These are phyloP conservation scores for Candida anutae DNA, from an alignment of 1,139 yeast species.

Conservation along the genomic window DNA sequence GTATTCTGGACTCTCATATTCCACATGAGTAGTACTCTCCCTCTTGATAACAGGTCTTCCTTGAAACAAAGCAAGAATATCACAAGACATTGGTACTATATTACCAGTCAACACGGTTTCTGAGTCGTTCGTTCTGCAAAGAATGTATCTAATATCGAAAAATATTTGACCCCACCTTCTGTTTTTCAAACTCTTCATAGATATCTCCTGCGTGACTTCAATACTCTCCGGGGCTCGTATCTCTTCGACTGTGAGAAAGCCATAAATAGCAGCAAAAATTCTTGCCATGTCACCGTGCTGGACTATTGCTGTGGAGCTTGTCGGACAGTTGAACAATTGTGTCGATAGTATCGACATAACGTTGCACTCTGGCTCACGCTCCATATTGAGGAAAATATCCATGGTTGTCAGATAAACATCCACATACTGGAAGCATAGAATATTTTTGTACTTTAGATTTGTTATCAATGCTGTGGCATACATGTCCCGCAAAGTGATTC, in stretches of 20 bases:
- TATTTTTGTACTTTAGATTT: constrained; percentile 48
- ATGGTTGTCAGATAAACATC: constrained; percentile 77
- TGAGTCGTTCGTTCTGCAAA: constrained; percentile 60
- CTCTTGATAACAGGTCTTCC: constrained; percentile 71
- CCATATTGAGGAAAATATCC: constrained; percentile 62
- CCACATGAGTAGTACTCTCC: constrained; percentile 78
- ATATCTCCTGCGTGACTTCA: constrained; percentile 33
- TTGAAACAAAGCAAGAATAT: constrained; percentile 60
- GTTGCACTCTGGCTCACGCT: constrained; percentile 78
- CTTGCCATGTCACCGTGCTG: constrained; percentile 64
- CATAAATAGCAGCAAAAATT: constrained; percentile 59
- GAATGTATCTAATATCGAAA: constrained; percentile 72
- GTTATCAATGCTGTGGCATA: constrained; percentile 66
- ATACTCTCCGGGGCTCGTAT: constrained; percentile 42
- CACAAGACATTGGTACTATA: constrained; percentile 48
- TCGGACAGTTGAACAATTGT: constrained; percentile 80
- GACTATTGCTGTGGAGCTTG: constrained; percentile 63
- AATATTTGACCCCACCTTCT: constrained; percentile 81
- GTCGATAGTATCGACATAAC: constrained; percentile 72
- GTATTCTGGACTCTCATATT: constrained; percentile 84
- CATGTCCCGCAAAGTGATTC: constrained; percentile 57
- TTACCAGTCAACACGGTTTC: constrained; percentile 25
- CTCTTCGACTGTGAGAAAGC: constrained; percentile 53
- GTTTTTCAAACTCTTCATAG: constrained; percentile 53
- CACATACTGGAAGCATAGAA: constrained; percentile 71